Evolutionary conservation across 192 early-diverging fungal genomes (phyloP), one percentile per base, ranked within the genome.

Genomic region (Podochytrium sp.): DNA sequence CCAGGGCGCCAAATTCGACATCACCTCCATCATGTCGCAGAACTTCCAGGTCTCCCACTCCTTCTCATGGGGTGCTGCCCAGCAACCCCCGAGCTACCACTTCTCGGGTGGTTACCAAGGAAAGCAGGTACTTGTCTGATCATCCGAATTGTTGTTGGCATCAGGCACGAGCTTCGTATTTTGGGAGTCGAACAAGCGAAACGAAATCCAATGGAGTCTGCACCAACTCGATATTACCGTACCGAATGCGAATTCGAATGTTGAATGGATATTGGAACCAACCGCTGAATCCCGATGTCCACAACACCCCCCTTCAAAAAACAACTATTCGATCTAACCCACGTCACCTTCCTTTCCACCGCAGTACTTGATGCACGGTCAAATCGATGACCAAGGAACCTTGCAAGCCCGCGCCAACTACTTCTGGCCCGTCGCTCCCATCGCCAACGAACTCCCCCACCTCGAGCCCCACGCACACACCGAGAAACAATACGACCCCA

Each of bases 21-120:
- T 98, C 69, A 89, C 92, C 30, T 97, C 96, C 75, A 87, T 94
- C n/a, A 81, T 97, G 77, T 94, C 94, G 65, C 92, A 85, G 52
- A 94, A 95, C 86, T 98, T 99, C 85, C 95, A 97, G 72, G 92
- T 95, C 43, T 89, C 92, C 34, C 98, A 99, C 86, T 89, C 91
- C 42, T 92, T 98, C 79, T 84, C 90, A 39, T 91, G 97, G 83
- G 97, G 93, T 3, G 86, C 92, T 55, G 84, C 90, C 10, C 87
- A 87, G 37, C 81, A 87, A 38, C 96, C 96, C 20, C 91, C 94
- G 34, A 84, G 82, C 73, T 99, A 97, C 83, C 92, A 95, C 80
- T 99, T 98, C 84, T 91, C 90, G 34, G 90, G 94, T 33, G 90
- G 92, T 50, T 97, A 91, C 76, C 91, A 91, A 53, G 89, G 87